Percentiles rank a stretch among this genome's conserved stretches.
Conservation (phyloP, 2,329 filamentous ascomycete species). For the Colletotrichum cereale region DNA sequence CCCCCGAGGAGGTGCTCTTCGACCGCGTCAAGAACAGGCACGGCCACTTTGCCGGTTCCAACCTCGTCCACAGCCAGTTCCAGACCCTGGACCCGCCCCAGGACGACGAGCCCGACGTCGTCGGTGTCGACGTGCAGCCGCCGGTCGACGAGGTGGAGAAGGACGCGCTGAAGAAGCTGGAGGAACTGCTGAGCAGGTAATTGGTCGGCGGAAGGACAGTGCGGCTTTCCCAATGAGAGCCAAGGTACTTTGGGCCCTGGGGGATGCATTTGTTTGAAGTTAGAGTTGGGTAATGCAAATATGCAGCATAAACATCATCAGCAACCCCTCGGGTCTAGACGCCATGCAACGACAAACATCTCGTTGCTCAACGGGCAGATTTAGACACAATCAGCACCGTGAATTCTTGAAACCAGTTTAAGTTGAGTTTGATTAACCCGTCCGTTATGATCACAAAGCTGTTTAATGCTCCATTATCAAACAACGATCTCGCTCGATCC, state of each 20-base stretch:
- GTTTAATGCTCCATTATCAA: background rate
- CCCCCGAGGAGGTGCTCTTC: constrained; percentile 72
- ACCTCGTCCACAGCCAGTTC: constrained; percentile 81
- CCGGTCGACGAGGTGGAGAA: constrained; percentile 58
- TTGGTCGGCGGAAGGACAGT: background rate
- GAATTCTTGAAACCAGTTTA: background rate
- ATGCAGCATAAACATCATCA: background rate
- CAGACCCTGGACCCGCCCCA: constrained; percentile 74
- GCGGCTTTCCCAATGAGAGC: background rate
- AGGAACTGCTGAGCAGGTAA: background rate
- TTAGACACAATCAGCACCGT: too few relatives aligned
- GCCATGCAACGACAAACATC: background rate
- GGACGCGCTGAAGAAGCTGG: constrained; percentile 51
- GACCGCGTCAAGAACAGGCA: constrained; percentile 72
- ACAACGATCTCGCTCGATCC: background rate
- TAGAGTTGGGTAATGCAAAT: constrained; percentile 2
- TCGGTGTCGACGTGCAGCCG: constrained; percentile 63
- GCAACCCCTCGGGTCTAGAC: background rate
- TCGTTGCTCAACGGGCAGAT: background rate
- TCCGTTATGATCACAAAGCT: background rate
- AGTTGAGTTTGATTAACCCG: background rate
- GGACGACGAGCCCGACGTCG: constrained; percentile 65
- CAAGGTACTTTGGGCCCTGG: too few relatives aligned
- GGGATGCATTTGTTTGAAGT: background rate
- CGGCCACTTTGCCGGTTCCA: constrained; percentile 81